Evolutionary conservation across 805 yeast genomes (phyloP).

Genomic region (Ogataea nonfermentans): DNA sequence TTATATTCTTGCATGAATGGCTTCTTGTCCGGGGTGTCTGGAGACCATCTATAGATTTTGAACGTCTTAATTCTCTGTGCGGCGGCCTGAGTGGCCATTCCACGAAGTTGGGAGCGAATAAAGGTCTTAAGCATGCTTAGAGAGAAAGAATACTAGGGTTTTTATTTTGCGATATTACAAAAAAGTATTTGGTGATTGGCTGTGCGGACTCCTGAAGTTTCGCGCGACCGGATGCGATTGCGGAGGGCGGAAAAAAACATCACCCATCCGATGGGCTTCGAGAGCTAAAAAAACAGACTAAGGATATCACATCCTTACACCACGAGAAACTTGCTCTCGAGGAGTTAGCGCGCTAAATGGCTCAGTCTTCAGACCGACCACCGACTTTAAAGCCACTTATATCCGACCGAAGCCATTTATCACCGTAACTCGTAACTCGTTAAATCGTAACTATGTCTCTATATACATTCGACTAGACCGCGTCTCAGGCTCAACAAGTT

Average conservation of each 20-base stretch:
- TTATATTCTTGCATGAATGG: constrained; percentile 83
- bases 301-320: too few species aligned
- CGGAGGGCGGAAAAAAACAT: constrained; percentile 12
- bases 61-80: constrained; percentile 72
- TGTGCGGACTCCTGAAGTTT: constrained; percentile 7
- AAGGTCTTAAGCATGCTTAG: constrained; percentile 9
- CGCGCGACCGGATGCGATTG: constrained; percentile 16
- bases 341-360: too few species aligned
- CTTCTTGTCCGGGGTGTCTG: constrained; percentile 91
- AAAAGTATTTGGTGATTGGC: constrained; percentile 9
- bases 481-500: neutral
- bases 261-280: constrained; percentile 8
- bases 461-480: constrained; percentile 6
- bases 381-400: too few species aligned
- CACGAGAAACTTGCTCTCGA: too few species aligned
- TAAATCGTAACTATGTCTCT: neutral
- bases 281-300: too few species aligned
- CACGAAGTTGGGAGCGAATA: constrained; percentile 22
- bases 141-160: neutral
- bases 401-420: too few species aligned
- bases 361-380: too few species aligned
- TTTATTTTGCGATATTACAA: constrained; percentile 9
- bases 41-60: constrained; percentile 97
- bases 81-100: constrained; percentile 53
- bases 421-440: constrained; percentile 2